Base-by-base conservation (phyloP, 345 rosid species). In the Lagerstroemia speciosa region DNA sequence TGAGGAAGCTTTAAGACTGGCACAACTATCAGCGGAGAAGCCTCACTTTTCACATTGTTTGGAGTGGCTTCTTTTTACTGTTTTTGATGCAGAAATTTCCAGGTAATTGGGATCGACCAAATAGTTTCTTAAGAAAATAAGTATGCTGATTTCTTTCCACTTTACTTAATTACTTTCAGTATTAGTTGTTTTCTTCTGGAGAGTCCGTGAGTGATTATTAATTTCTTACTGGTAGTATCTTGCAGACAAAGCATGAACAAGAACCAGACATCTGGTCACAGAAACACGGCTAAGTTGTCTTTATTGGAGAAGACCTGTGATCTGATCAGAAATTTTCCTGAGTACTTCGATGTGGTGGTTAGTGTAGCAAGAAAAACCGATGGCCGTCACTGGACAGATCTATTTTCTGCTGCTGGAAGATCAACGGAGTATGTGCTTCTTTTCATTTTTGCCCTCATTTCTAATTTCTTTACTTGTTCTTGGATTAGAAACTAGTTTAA, bases 1-100 rank as follows among this genome's bases (percentile, higher is more conserved):
- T 40, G 96, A 91, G 78, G 97, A 93, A 85, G 98, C 98, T 64
- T 70, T 93, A 72, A 82, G 79, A 69, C 79, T 93, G 80, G 98
- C 98, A 62, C 92, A 84, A 64, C 76, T 91, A 80, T 93, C 98
- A 43, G 98, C 96, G 24, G 92, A 88, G 83, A 94, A 89, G 77
- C 96, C 96, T 76, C 99, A 94, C 71, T 94, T 94, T 81, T 89
- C 93, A 62, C 95, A 88, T 77, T 94, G 96, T 83, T 77, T 94
- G 73, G 99, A 94, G 79, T 94, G 96, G 99, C 96, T 91, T 85
- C 96, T 91, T 74, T 94, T 94, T 72, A 91, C 99, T 6, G 99
- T 94, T 66, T 94, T 94, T 74, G 99, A 94, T 75, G 93, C 99
- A 53, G 98, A 91, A 60, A 88, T 91, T 76, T 88, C 98, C 72